These are phyloP conservation scores for Glomus cerebriforme DNA, from an alignment of 192 early-diverging fungal genomes.

Conservation along the genomic window DNA sequence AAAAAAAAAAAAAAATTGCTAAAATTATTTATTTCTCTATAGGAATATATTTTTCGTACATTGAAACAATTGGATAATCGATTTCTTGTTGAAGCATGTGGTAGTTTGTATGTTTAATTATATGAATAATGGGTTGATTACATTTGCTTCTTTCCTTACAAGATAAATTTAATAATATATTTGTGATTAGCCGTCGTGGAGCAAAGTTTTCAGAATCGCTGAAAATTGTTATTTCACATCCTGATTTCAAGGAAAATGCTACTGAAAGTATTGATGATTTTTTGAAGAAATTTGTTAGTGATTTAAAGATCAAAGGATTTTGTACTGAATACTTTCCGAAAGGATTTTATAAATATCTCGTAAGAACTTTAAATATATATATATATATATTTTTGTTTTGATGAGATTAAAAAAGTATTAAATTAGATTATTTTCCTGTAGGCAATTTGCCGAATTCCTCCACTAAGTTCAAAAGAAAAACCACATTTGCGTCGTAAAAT, in stretches of 20 bases:
- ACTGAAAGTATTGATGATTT: neutral
- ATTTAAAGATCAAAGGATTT: constrained; percentile 11
- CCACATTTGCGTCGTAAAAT: neutral
- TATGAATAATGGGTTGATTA: neutral
- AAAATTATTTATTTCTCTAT: neutral
- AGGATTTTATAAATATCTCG: constrained; percentile 19
- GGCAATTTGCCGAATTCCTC: constrained; percentile 15
- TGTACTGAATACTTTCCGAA: constrained; percentile 26
- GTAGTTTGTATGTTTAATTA: constrained; percentile 28
- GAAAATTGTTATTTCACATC: constrained; percentile 26
- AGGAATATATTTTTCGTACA: neutral
- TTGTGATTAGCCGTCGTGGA: constrained; percentile 19
- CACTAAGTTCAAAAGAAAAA: no score
- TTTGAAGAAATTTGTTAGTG: neutral
- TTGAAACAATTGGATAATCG: neutral
- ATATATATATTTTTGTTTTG: neutral
- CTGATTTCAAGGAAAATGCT: neutral
- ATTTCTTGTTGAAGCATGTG: constrained; percentile 22
- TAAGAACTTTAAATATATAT: neutral
- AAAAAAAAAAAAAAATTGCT: neutral
- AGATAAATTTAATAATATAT: neutral
- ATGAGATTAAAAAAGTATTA: neutral
- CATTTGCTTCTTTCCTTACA: neutral
- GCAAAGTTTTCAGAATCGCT: neutral
- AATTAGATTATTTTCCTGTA: neutral